Percentiles rank a stretch among this genome's conserved stretches.
Conservation (phyloP, 2,329 filamentous ascomycete species). For the Sporothrix pallida region DNA sequence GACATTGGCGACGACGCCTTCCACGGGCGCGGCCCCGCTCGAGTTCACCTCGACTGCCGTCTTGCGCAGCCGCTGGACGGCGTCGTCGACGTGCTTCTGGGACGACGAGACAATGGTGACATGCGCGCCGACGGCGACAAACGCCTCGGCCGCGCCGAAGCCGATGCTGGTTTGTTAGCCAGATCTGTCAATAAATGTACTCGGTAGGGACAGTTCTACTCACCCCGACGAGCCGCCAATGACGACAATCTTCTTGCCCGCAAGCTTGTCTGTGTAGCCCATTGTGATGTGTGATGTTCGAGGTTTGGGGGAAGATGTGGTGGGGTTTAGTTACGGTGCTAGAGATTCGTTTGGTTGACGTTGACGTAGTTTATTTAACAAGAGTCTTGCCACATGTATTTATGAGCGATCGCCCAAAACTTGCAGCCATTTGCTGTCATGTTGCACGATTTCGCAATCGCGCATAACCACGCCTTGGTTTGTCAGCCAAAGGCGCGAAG, state of each 20-base stretch:
- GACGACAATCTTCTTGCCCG: slow-evolving; percentile 46
- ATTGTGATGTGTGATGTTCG: slow-evolving; percentile 16
- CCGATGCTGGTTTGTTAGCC: slow-evolving; percentile 45
- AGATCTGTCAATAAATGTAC: neutral
- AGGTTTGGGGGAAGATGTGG: neutral
- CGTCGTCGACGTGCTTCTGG: slow-evolving; percentile 42
- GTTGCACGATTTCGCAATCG: slow-evolving; percentile 7
- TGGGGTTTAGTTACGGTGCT: neutral
- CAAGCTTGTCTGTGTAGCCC: slow-evolving; percentile 44
- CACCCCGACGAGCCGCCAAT: slow-evolving; percentile 49
- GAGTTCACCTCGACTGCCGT: slow-evolving; percentile 31
- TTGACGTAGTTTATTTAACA: neutral
- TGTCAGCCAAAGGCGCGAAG: slow-evolving; percentile 6
- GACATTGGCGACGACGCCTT: slow-evolving; percentile 46
- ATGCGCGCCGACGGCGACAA: slow-evolving; percentile 46
- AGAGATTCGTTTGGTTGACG: no score
- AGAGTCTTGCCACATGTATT: neutral
- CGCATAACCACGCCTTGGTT: neutral
- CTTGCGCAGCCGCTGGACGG: slow-evolving; percentile 43
- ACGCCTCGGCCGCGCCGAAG: slow-evolving; percentile 47
- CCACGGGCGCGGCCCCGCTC: slow-evolving; percentile 32
- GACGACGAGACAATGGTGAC: slow-evolving; percentile 48
- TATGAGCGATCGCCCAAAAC: no score
- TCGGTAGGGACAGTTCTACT: neutral
- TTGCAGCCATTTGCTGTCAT: neutral